Percentiles rank a stretch among this genome's conserved stretches.
phyloP scores from a whole-genome alignment of 805 yeast species.

The Yamadazyma scolyti region DNA sequence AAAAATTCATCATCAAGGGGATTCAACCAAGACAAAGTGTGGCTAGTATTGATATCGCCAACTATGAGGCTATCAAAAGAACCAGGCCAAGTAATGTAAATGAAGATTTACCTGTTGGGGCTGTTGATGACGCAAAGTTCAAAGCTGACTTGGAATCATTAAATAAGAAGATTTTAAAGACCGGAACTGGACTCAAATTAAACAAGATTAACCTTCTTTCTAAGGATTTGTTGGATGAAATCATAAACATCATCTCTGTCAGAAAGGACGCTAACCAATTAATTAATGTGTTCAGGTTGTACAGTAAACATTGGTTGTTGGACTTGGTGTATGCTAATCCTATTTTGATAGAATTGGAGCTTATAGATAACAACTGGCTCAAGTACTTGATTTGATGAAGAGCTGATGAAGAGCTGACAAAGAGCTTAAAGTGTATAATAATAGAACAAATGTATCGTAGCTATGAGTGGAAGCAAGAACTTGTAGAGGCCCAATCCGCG shows the following conservation, averaged over 20 bases:
- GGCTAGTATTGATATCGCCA: conserved; percentile 43
- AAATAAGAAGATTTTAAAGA: conserved; percentile 11
- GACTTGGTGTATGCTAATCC: conserved; percentile 40
- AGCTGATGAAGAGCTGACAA: no score
- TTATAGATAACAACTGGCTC: conserved; percentile 35
- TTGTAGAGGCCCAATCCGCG: no score
- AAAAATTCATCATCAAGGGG: conserved; percentile 87
- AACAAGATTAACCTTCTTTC: conserved; percentile 27
- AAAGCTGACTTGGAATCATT: conserved; percentile 17
- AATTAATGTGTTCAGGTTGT: conserved; percentile 28
- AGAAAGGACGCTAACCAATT: conserved; percentile 18
- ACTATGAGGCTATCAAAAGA: conserved; percentile 38
- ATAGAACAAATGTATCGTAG: no score
- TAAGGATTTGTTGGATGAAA: conserved; percentile 30
- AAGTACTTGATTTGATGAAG: conserved; percentile 28
- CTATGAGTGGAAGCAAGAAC: no score
- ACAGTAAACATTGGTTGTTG: conserved; percentile 39
- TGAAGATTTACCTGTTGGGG: conserved; percentile 28
- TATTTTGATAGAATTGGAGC: conserved; percentile 29
- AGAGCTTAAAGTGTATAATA: no score
- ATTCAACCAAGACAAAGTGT: conserved; percentile 77
- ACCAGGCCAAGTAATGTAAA: conserved; percentile 7
- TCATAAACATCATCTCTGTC: conserved; percentile 22
- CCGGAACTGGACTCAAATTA: conserved; percentile 7
- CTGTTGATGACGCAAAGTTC: conserved; percentile 31